Evolutionary conservation across 495 filamentous ascomycete genomes (phyloP).

Genomic region (Neurospora sp.): DNA sequence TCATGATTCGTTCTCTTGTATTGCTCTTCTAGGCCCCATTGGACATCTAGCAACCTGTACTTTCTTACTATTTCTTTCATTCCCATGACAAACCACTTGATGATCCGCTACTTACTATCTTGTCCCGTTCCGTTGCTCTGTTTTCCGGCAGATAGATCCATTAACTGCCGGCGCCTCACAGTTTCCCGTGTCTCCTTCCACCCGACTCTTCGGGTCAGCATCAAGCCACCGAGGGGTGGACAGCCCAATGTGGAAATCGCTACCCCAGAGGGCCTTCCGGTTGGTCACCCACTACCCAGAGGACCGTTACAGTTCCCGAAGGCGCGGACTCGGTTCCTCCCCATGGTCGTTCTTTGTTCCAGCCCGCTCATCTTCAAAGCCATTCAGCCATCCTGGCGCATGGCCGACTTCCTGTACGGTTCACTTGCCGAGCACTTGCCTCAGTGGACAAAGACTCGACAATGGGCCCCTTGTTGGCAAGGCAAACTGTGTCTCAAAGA

Average conservation of each 20-base stretch:
- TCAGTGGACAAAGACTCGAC: neutral
- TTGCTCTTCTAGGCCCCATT: neutral
- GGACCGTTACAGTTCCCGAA: neutral
- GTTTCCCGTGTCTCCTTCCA: neutral
- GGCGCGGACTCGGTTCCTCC: neutral
- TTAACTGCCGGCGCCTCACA: neutral
- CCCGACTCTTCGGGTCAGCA: neutral
- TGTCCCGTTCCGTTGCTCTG: neutral
- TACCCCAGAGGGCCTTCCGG: neutral
- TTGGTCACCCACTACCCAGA: neutral
- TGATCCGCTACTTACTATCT: neutral
- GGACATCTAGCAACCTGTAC: neutral
- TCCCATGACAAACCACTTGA: neutral
- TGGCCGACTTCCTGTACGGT: neutral
- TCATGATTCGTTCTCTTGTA: neutral
- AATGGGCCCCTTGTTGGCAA: neutral
- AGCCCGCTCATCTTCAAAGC: neutral
- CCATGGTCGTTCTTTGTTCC: neutral
- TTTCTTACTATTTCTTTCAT: neutral
- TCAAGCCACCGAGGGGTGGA: neutral
- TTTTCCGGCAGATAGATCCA: neutral
- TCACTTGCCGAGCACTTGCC: neutral
- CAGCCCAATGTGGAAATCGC: neutral
- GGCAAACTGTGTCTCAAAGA: neutral
- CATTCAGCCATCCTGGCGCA: neutral